phyloP scores from a whole-genome alignment of 2,329 filamentous ascomycete species.

The Colletotrichum camelliae region DNA sequence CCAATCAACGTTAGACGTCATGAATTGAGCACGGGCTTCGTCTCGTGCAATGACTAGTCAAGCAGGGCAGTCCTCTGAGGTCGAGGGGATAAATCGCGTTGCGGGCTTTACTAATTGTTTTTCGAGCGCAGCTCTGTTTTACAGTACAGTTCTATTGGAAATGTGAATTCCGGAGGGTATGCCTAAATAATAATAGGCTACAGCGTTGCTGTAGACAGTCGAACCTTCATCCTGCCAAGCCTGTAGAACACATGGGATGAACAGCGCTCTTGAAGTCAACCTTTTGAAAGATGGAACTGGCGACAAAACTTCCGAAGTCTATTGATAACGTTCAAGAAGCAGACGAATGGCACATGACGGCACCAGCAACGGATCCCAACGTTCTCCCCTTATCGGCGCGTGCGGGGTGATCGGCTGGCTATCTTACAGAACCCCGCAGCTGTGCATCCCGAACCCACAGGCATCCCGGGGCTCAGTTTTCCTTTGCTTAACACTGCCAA shows the following conservation, averaged over 20 bases:
- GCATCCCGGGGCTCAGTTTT: not conserved
- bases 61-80: not conserved
- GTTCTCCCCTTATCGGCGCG: not conserved
- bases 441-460: not conserved
- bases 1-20: not conserved
- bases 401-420: not conserved
- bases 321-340: not conserved
- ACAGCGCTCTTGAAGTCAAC: not conserved
- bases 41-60: not conserved
- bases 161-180: not conserved
- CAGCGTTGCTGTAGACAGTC: not conserved
- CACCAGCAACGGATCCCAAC: not conserved
- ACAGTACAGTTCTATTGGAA: not conserved
- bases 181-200: not conserved
- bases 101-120: not conserved
- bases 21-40: not conserved
- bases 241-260: not conserved
- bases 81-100: not conserved
- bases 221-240: not conserved
- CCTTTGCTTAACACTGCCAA: conserved; percentile 4
- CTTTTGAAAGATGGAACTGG: not conserved
- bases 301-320: not conserved
- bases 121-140: not conserved
- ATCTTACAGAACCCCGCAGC: not conserved
- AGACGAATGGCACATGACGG: not conserved